These are phyloP conservation scores for Uronychia binucleata DNA, from an alignment of 73 alveolate species.

Conservation along the genomic window DNA sequence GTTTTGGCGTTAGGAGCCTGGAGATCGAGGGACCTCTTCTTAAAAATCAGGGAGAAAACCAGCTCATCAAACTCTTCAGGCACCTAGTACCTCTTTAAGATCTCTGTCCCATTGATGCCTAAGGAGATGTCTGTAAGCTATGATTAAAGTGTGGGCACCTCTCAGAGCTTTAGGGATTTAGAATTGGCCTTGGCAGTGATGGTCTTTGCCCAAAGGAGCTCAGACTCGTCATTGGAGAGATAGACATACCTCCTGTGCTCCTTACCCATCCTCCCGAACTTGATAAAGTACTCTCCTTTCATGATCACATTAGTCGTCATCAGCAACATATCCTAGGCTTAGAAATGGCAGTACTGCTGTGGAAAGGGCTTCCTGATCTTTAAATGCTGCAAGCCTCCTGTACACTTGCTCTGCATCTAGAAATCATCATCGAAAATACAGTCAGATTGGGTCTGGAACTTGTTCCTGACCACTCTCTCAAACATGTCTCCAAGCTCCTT, in stretches of 20 bases:
- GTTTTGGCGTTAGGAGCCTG: slow-evolving; percentile 49
- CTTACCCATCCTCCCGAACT: slow-evolving; percentile 61
- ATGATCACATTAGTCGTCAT: slow-evolving; percentile 23
- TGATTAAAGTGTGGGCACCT: background rate
- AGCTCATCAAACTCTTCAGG: slow-evolving; percentile 71
- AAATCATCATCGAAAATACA: background rate
- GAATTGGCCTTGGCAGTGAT: background rate
- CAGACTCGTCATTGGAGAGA: slow-evolving; percentile 62
- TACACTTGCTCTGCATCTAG: slow-evolving; percentile 62
- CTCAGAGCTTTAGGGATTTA: background rate
- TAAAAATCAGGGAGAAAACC: slow-evolving; percentile 61
- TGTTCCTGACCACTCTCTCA: slow-evolving; percentile 60
- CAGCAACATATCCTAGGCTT: slow-evolving; percentile 27
- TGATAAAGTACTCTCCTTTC: slow-evolving; percentile 59
- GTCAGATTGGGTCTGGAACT: slow-evolving; percentile 59
- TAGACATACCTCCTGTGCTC: slow-evolving; percentile 65
- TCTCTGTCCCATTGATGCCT: slow-evolving; percentile 66
- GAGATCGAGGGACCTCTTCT: slow-evolving; percentile 61
- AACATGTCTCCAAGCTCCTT: slow-evolving; percentile 43
- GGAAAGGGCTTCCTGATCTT: slow-evolving; percentile 27
- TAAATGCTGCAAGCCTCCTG: slow-evolving; percentile 53
- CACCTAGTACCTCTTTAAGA: slow-evolving; percentile 46
- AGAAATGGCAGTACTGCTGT: background rate
- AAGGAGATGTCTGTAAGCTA: slow-evolving; percentile 55
- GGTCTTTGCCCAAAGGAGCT: slow-evolving; percentile 12